These are phyloP conservation scores for Herpetomonas samuelpessoai DNA, from an alignment of 208 protist genomes.

Conservation along the genomic window DNA sequence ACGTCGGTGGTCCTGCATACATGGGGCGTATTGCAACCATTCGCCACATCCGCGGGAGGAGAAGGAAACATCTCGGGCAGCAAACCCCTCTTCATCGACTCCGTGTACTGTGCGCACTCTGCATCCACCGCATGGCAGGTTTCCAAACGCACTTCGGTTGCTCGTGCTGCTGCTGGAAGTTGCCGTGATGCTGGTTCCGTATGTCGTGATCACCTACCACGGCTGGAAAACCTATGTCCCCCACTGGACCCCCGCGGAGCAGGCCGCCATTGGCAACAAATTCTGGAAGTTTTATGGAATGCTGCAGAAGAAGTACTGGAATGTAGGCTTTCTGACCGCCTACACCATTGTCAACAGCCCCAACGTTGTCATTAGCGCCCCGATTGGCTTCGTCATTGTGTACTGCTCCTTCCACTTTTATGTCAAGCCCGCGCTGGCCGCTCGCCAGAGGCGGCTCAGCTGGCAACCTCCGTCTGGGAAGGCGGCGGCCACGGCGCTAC, in stretches of 20 bases:
- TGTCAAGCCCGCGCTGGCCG: slow-evolving; percentile 13
- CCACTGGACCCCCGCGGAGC: slow-evolving; percentile 20
- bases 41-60: not conserved
- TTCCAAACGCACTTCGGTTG: slow-evolving; percentile 34
- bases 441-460: not conserved
- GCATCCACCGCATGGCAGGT: slow-evolving; percentile 18
- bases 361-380: slow-evolving; percentile 64
- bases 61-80: not conserved
- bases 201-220: slow-evolving; percentile 51
- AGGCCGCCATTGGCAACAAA: slow-evolving; percentile 14
- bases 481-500: too few species aligned
- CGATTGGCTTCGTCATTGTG: slow-evolving; percentile 32
- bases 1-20: slow-evolving; percentile 9
- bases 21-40: not conserved
- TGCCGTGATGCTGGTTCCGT: slow-evolving; percentile 39
- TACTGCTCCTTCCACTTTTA: slow-evolving; percentile 24
- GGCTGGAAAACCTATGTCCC: slow-evolving; percentile 49
- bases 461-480: not conserved
- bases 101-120: slow-evolving; percentile 5
- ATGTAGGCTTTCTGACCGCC: slow-evolving; percentile 54
- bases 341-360: slow-evolving; percentile 60
- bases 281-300: slow-evolving; percentile 67
- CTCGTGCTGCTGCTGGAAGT: slow-evolving; percentile 37
- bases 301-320: slow-evolving; percentile 80
- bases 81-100: not conserved